Evolutionary conservation across 768 basidiomycete genomes (phyloP), one percentile per base, ranked within the genome.

Genomic region (Hysterangium stoloniferum): DNA sequence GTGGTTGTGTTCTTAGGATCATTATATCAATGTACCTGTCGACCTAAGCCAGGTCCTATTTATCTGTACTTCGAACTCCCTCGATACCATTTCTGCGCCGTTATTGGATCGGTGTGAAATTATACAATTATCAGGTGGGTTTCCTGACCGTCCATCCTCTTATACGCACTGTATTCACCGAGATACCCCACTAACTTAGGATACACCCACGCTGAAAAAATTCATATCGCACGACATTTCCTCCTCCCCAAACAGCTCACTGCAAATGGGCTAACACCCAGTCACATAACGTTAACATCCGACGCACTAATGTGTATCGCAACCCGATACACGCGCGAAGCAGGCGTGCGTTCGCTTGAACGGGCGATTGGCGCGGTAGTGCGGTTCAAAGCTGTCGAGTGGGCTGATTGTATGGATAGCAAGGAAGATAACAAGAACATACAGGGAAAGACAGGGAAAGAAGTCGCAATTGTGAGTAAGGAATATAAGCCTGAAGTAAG

Each of bases 311-410:
- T 83, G 48, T 75, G 79, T 45, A 75, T 95, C 43, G 81, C 84
- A 17, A 86, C 82, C 1, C 73, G 80, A 19, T 94, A 91, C 59
- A 94, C 93, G 1, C 74, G 88, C 5, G 93, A 97, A 65, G 90
- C 92, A 0, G 94, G 94, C 29, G 93, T 97, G n/a, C 79, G 94
- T 31, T 82, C 80, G 38, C 75, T 95, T 13, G 93, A 96, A 59
- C 78, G 93, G 11, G 80, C 87, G 2, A 80, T 97, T 35, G 91
- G 89, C 2, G 76, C 82, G 20, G 82, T 97, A n/a, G 86, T 86
- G n/a, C 70, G 93, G 28, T 84, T 76, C 57, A 96, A 96, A 60
- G 93, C 91, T 1, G 94, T 97, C 4, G 85, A 96, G 58, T 94
- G 85, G 82, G 79, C 88, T 0, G 84, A 87, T 56, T 71, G 74